Base-by-base conservation (phyloP, 495 filamentous ascomycete species). In the Aspergillus campestris region DNA sequence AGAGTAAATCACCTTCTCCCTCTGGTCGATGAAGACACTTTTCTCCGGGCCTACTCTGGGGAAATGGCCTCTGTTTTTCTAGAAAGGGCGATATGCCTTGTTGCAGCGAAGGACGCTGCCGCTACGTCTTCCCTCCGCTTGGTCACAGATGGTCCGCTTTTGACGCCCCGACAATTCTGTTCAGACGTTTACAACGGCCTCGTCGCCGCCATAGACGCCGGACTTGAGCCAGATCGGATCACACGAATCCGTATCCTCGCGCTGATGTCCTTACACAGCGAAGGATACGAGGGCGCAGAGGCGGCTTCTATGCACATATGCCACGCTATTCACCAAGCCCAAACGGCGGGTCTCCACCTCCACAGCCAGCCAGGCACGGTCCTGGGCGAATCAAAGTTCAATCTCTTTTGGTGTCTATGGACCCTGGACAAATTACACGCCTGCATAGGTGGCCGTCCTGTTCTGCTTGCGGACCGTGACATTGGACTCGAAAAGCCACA, bases 391-490 rank as follows among this genome's bases (percentile, higher is more conserved):
- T 52, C 62, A n/a, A 49, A 68, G n/a, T 69, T 74, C 6, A 59
- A 66, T 9, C 60, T 86, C 0, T 84, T 86, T 46, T 85, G 80
- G 67, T 80, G 78, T 34, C 50, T 87, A 10, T 86, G 82, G 75
- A 75, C 79, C 8, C 54, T 87, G 7, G 84, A 88, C 53, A 75
- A 81, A 33, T 64, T 84, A 32, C 78, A 81, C 46, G 73, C 77
- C 5, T 71, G 75, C 14, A 78, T 83, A 34, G 77, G 79, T 42
- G 82, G 79, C 24, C 70, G 83, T 5, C 82, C 83, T 2, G 65
- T 83, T 35, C 53, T 84, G 18, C 72, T 88, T 50, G 75, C 81
- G 44, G 82, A 87, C 46, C 66, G 75, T 27, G 84, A 88, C 52
- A 68, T 81, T 39, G 69, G 77, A 14, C 61, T 70, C 24, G 50